phyloP scores from a whole-genome alignment of 495 filamentous ascomycete genomes.

The Tuber brumale region DNA sequence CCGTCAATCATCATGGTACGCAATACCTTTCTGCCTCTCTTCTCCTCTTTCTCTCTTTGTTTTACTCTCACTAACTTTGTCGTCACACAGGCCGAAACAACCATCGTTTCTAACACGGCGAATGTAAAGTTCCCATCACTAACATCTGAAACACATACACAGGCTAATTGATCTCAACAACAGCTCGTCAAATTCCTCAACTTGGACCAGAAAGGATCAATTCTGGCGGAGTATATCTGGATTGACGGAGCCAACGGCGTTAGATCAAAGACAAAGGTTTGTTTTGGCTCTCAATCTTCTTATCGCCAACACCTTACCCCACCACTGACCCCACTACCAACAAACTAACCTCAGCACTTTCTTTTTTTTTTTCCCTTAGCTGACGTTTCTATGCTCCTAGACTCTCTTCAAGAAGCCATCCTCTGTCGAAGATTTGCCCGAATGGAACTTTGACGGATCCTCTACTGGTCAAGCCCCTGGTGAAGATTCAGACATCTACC shows the following conservation, averaged over 20 bases:
- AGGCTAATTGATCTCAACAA: slow-evolving; percentile 22
- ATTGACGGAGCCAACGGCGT: slow-evolving; percentile 72
- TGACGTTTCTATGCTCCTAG: slow-evolving; percentile 47
- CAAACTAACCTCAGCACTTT: slow-evolving; percentile 1
- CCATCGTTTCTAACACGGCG: slow-evolving; percentile 38
- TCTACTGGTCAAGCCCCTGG: slow-evolving; percentile 90
- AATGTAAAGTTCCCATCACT: slow-evolving; percentile 27
- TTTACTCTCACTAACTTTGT: slow-evolving; percentile 22
- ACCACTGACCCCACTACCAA: slow-evolving; percentile 10
- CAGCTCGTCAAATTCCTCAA: slow-evolving; percentile 88
- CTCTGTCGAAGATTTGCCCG: slow-evolving; percentile 74
- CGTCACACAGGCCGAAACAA: slow-evolving; percentile 26
- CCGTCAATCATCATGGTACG: slow-evolving; percentile 28
- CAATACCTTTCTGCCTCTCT: slow-evolving; percentile 3
- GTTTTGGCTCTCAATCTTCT: slow-evolving; percentile 41
- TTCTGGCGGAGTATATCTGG: slow-evolving; percentile 97
- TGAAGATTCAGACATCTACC: slow-evolving; percentile 97
- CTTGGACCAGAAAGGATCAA: slow-evolving; percentile 76
- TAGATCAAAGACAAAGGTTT: slow-evolving; percentile 88
- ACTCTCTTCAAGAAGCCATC: slow-evolving; percentile 63
- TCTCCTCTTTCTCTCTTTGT: slow-evolving; percentile 1
- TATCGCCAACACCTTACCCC: slow-evolving; percentile 12
- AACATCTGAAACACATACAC: background rate
- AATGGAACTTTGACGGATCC: slow-evolving; percentile 99
- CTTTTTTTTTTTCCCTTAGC: background rate